phyloP scores from a whole-genome alignment of 108 stramenopile genomes.

The Pseudonitzschia multiseries region DNA sequence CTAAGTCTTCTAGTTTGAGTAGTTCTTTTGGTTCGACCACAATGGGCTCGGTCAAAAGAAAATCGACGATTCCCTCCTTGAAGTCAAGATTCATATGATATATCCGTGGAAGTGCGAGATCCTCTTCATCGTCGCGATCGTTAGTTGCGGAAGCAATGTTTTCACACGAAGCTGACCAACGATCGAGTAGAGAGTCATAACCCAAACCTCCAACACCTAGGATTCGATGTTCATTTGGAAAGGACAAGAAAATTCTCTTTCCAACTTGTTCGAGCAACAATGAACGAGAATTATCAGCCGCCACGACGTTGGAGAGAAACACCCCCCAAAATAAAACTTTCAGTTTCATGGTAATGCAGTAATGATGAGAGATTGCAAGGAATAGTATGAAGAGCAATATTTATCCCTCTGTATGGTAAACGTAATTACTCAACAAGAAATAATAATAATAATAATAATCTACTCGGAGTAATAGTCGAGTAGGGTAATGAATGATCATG shows the following conservation, averaged over 20 bases:
- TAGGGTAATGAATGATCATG: too few relatives aligned
- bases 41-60: not conserved
- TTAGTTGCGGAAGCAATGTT: slow-evolving; percentile 1
- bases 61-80: slow-evolving; percentile 9
- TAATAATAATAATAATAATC: too few relatives aligned
- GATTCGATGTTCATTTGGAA: slow-evolving; percentile 15
- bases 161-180: slow-evolving; percentile 17
- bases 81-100: slow-evolving; percentile 23
- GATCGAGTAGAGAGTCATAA: slow-evolving; percentile 5
- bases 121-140: not conserved
- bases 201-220: slow-evolving; percentile 19
- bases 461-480: too few relatives aligned
- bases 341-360: not conserved
- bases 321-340: not conserved
- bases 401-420: too few relatives aligned
- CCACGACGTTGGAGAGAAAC: not conserved
- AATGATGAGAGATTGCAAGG: too few relatives aligned
- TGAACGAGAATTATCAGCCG: not conserved
- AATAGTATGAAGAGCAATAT: too few relatives aligned
- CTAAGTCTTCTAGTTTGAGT: slow-evolving; percentile 19
- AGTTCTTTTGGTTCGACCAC: slow-evolving; percentile 4
- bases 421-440: too few relatives aligned
- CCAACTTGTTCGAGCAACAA: not conserved
- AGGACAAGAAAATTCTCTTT: slow-evolving; percentile 9
- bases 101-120: slow-evolving; percentile 10